These are phyloP conservation scores for Cercis canadensis DNA, from an alignment of 306 rosid species.

Conservation along the genomic window DNA sequence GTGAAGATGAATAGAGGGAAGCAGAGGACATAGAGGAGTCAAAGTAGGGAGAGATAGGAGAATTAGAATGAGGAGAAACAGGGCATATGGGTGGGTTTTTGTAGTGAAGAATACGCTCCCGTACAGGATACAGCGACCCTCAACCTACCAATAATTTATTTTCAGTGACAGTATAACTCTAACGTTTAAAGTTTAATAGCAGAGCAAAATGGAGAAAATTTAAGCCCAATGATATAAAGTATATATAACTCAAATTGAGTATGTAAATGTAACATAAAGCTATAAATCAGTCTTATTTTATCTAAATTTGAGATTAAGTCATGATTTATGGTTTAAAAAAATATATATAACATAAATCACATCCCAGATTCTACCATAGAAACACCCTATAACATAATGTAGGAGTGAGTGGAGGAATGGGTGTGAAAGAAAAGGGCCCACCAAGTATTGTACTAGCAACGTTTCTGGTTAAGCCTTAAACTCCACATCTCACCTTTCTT, in stretches of 20 bases:
- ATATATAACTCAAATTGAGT: no score
- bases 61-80: slow-evolving; percentile 20
- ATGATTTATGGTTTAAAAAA: no score
- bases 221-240: no score
- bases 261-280: no score
- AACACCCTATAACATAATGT: no score
- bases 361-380: no score
- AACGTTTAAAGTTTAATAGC: background rate
- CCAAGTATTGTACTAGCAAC: slow-evolving; percentile 28
- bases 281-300: no score
- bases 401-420: slow-evolving; percentile 14
- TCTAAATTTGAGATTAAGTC: no score
- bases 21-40: background rate
- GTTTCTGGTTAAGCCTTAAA: slow-evolving; percentile 30
- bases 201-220: no score
- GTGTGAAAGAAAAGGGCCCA: slow-evolving; percentile 37
- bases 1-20: background rate
- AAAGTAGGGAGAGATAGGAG: background rate
- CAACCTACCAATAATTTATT: slow-evolving; percentile 46
- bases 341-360: no score
- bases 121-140: slow-evolving; percentile 60
- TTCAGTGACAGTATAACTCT: background rate
- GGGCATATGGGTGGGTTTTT: slow-evolving; percentile 32
- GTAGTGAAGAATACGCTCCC: slow-evolving; percentile 50
- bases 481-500: slow-evolving; percentile 44